Evolutionary conservation across 305 asterid genomes (phyloP), one percentile per base, ranked within the genome.

Genomic region (Euphrasia arctica): DNA sequence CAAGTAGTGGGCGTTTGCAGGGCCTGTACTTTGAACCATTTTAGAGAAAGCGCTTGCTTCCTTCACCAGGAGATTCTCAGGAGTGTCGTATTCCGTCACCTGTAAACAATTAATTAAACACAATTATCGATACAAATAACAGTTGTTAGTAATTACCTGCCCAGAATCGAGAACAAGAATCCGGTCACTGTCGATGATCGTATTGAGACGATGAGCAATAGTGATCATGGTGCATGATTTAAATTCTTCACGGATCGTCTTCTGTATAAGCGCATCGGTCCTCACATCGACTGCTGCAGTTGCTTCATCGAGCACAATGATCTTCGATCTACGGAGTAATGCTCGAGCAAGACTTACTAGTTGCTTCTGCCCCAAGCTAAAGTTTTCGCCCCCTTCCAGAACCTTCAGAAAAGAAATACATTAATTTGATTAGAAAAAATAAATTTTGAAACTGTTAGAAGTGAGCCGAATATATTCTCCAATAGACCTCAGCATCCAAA

Each of bases 231-330:
- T 92, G 87, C 98, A 85, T 6, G 88, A 82, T 63, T 74, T 87
- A 60, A 92, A 92, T 77, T 92, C 98, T 69, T 84, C 91, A 10
- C 96, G 76, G 34, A 92, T 92, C 66, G 97, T 92, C 72, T 87
- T 84, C 77, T 89, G 97, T 69, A 92, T 87, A 48, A 92, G 95
- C 58, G 95, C 95, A 80, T 92, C 96, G 58, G 98, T 89, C 73
- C 96, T 80, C 58, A 89, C 93, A 78, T 89, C 98, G 69, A 92
- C 98, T 28, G 98, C 89, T 7, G 98, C 98, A 15, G 98, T 92
- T 73, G 96, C 98, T 82, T 92, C 98, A 74, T 87, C 98, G 69
- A 92, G 96, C 64, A 92, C 98, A 41, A 92, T 95, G 73, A 92
- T 87, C 83, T 84, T 90, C 51, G 97, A 87, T 79, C 98, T 75